Base-by-base conservation (phyloP, 2,329 filamentous ascomycete genomes). In the Stachybotrys echinatus region DNA sequence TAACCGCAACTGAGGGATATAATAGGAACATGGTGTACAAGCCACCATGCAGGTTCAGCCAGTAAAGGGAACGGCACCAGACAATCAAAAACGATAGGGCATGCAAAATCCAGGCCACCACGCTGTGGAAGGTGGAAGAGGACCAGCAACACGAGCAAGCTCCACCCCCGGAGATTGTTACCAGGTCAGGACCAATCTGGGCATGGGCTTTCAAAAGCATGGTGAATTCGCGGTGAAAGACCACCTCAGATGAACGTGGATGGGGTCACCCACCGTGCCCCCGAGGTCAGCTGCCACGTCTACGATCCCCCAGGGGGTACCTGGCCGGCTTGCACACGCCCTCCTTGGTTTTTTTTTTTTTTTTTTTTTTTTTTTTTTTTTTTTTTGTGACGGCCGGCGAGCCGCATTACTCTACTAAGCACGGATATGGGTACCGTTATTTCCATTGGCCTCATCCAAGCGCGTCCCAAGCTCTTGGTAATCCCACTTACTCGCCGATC, bases 161-260 rank as follows among this genome's bases (percentile, higher is more conserved):
- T 49, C 34, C 20, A 48, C 44, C 27, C 48, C 42, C 42, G 42
- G 42, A 45, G 22, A 45, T 45, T 45, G 42, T 23, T n/a, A n/a
- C 42, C 42, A 45, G 18, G 42, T 22, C 42, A 34, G 14, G 27
- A 34, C 10, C 27, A 8, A 8, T 34, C 27, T 14, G 14, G 27
- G 5, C 27, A n/a, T n/a, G n/a, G n/a, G n/a, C n/a, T n/a, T n/a
- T 31, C 12, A 31, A 31, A 31, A 31, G 12, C 6, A 31, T 31
- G 27, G 12, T 31, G 27, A 31, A 31, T n/a, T n/a, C n/a, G n/a
- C n/a, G n/a, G n/a, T n/a, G n/a, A n/a, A n/a, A n/a, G n/a, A n/a
- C n/a, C n/a, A n/a, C n/a, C n/a, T n/a, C n/a, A n/a, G n/a, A n/a
- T n/a, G n/a, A n/a, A n/a, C n/a, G n/a, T n/a, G n/a, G n/a, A n/a